These are phyloP conservation scores for Diplodia mutila DNA, from an alignment of 2,329 filamentous ascomycete genomes.

Conservation along the genomic window DNA sequence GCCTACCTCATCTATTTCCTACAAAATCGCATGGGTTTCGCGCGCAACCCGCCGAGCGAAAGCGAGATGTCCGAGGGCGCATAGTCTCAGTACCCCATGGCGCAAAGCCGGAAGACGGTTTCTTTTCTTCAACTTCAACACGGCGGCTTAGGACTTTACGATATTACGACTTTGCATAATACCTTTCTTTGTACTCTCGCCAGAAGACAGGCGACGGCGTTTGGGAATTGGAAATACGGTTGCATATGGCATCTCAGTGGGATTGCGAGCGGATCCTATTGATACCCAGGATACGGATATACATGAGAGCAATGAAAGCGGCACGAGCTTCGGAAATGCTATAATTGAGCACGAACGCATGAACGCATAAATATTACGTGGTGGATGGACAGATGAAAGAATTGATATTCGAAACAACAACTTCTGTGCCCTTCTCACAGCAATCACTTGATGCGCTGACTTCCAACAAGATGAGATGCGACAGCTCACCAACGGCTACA, in stretches of 20 bases:
- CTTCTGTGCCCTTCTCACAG: background rate
- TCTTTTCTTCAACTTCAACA: background rate
- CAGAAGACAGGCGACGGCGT: background rate
- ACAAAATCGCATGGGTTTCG: constrained; percentile 44
- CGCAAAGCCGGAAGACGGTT: background rate
- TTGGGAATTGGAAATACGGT: background rate
- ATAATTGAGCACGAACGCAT: no score
- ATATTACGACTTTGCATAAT: constrained; percentile 5
- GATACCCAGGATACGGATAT: background rate
- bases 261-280: background rate
- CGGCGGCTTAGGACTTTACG: background rate
- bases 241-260: background rate
- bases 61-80: constrained; percentile 38
- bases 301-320: background rate
- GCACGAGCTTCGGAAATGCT: no score
- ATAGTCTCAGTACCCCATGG: background rate
- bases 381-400: background rate
- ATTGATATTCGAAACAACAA: background rate
- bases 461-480: no score
- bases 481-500: no score
- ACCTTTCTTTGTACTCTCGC: background rate
- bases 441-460: no score
- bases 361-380: no score
- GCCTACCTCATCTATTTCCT: constrained; percentile 56
- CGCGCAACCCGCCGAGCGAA: constrained; percentile 30